A percentile compares a stretch with the other conserved stretches of the same genome.
Conservation (phyloP, 2,329 filamentous ascomycete genomes). For the Ceratocystis albifundus region DNA sequence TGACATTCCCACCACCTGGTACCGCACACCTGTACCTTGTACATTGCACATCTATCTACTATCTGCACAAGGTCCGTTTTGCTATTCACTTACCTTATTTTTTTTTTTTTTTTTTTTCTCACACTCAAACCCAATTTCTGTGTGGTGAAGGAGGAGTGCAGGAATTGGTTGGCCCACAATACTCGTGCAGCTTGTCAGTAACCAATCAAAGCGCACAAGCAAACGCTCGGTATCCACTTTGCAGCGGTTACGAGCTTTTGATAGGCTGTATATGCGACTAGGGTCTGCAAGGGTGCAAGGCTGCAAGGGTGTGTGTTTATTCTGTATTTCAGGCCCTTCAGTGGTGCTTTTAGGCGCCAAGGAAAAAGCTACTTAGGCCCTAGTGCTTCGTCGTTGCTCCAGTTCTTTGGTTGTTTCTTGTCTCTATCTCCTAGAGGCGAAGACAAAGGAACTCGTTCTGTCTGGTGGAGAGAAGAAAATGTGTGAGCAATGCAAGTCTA, state of each 20-base stretch:
- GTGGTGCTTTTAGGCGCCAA: background rate
- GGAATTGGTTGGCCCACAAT: background rate
- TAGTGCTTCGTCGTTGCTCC: background rate
- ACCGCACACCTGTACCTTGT: background rate
- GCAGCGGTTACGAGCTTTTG: background rate
- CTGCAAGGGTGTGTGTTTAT: background rate
- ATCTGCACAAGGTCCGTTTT: background rate
- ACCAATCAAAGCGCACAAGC: background rate
- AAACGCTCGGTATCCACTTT: constrained; percentile 8
- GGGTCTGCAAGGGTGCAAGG: background rate
- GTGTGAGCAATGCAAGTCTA: constrained; percentile 1
- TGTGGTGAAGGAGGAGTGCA: background rate
- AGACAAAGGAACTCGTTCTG: background rate
- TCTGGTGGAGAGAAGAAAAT: background rate
- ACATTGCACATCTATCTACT: background rate
- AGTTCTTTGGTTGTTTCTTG: background rate
- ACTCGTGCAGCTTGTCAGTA: background rate
- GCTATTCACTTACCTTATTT: background rate
- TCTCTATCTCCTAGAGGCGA: background rate
- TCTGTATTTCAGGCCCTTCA: background rate
- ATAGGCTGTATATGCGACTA: background rate
- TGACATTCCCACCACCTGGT: too few species aligned
- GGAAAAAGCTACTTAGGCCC: background rate
- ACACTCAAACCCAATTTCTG: background rate
- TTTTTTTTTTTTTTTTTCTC: too few species aligned